Percentiles rank a stretch among this genome's conserved stretches.
phyloP scores from a whole-genome alignment of 2,329 filamentous ascomycete species.

The Chrysoporthe austroafricana region DNA sequence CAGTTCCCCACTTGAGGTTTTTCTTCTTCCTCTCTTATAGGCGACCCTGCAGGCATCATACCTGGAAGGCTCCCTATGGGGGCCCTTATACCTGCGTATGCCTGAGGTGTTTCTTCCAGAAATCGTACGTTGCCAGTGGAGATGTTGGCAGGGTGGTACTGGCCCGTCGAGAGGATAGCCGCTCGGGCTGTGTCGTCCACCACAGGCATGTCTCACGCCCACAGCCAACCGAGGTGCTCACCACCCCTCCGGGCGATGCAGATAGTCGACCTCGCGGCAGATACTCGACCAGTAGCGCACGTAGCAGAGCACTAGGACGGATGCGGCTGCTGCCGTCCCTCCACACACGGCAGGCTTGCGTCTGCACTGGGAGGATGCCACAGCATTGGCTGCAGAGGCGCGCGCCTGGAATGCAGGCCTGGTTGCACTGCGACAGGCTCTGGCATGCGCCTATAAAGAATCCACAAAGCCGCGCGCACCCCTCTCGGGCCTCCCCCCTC shows the following conservation, averaged over 20 bases:
- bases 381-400: constrained; percentile 5
- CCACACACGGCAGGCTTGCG: background rate
- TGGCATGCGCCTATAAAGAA: constrained; percentile 3
- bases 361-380: background rate
- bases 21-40: background rate
- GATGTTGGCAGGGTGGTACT: background rate
- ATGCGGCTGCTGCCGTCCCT: background rate
- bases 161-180: too few species aligned
- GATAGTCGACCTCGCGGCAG: background rate
- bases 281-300: background rate
- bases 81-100: background rate
- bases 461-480: background rate
- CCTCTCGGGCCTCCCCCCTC: background rate
- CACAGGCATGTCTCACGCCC: background rate
- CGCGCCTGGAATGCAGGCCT: constrained; percentile 8
- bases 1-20: background rate
- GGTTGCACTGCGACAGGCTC: background rate
- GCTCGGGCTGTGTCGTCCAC: too few species aligned
- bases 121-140: background rate
- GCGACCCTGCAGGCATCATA: background rate
- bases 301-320: background rate
- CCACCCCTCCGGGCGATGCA: background rate
- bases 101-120: background rate
- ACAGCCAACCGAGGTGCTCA: background rate
- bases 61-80: background rate